Evolutionary conservation across 306 rosid genomes (phyloP).

Genomic region (Hippophae tibetana): DNA sequence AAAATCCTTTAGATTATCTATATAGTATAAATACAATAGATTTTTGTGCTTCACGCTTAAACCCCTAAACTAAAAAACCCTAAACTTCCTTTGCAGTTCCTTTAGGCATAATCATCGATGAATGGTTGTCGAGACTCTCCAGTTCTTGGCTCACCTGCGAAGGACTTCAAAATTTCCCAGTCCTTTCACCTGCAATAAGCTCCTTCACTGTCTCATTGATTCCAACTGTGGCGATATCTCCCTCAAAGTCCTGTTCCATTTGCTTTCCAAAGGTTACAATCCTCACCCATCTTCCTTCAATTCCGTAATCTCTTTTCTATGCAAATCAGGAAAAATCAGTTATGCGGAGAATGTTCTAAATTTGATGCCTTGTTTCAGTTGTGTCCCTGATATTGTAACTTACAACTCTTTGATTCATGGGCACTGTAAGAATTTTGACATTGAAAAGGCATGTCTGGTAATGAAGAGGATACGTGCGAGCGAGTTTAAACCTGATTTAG

Average conservation of each 20-base stretch:
- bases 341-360: conserved; percentile 9
- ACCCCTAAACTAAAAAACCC: background rate
- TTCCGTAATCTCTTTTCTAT: conserved; percentile 20
- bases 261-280: conserved; percentile 30
- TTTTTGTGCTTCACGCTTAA: conserved; percentile 12
- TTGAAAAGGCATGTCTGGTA: conserved; percentile 20
- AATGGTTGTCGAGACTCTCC: conserved; percentile 24
- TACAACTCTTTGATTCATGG: conserved; percentile 35
- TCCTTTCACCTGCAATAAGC: conserved; percentile 30
- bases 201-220: conserved; percentile 22
- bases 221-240: conserved; percentile 26
- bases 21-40: too few species aligned
- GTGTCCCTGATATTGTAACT: conserved; percentile 25
- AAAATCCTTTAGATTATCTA: too few species aligned
- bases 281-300: conserved; percentile 34
- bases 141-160: conserved; percentile 23
- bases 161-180: conserved; percentile 15
- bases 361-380: conserved; percentile 26
- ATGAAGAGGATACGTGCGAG: conserved; percentile 7
- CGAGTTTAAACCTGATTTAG: conserved; percentile 21
- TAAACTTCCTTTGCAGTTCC: background rate
- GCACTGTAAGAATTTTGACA: conserved; percentile 16
- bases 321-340: conserved; percentile 18
- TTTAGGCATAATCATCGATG: background rate
- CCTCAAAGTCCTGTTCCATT: conserved; percentile 15